Base-by-base conservation (phyloP, 2,329 filamentous ascomycete genomes). In the Xylariaceae sp. region DNA sequence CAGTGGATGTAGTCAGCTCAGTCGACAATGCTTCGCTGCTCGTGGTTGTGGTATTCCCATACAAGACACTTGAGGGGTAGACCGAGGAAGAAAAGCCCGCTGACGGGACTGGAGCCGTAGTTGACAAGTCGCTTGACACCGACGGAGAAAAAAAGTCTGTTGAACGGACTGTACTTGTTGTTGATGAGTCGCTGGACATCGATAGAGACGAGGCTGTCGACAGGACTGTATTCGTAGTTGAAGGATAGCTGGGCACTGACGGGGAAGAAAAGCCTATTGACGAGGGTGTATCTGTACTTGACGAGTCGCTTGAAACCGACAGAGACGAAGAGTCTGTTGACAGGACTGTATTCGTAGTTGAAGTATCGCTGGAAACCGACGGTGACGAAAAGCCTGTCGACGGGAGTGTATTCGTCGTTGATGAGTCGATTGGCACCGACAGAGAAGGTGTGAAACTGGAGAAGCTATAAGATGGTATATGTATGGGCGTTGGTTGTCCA, bases 1-100 rank as follows among this genome's bases (percentile, higher is more conserved):
- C 67, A 34, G 67, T 69, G 7, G 68, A 70, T 1, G 65, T 69
- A 11, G 68, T 70, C 54, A 68, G 53, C 41, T 47, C 9, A 34
- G 23, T n/a, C 58, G 53, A 13, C 23, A 50, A 41, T 64, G 59
- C 23, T 18, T 55, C 56, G 37, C 58, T 45, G 23, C 44, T n/a
- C 23, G 58, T 34, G 1, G 17, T 44, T 6, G 67, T 67, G 2
- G 63, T 57, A 18, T 64, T 69, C 13, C 56, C 50, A 49, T 64
- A 64, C 2, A 64, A 41, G 35, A 57, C 53, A 35, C 61, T 64
- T 8, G 67, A 67, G 8, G 44, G 60, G 2, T 55, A n/a, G 8
- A 63, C 47, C 5, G 61, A 58, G 8, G 60, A 67, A 53, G 64
- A 63, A 18, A 55, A 62, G 2, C 60, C 62, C 1, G 41, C 56